A percentile compares a stretch with the other conserved stretches of the same genome.
phyloP scores from a whole-genome alignment of 2,329 filamentous ascomycete species.

The Penicillium decumbens region DNA sequence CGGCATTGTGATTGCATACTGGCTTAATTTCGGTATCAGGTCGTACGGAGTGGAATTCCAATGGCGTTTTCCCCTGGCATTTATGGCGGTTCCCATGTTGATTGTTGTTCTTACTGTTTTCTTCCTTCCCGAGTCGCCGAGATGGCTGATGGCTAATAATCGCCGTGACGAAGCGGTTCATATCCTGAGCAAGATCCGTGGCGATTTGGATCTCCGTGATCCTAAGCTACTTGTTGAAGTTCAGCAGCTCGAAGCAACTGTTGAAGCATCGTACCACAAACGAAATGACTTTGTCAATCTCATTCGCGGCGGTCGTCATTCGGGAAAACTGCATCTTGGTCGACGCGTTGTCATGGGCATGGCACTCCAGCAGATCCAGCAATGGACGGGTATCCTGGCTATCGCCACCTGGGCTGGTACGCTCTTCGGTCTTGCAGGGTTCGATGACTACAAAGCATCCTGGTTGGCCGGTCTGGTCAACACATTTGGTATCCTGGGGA shows the following conservation, averaged over 20 bases:
- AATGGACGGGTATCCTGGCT: slow-evolving; percentile 45
- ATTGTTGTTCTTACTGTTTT: slow-evolving; percentile 18
- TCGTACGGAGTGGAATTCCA: slow-evolving; percentile 14
- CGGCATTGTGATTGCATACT: slow-evolving; percentile 29
- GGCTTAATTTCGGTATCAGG: slow-evolving; percentile 30
- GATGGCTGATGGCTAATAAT: slow-evolving; percentile 40
- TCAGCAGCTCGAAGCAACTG: slow-evolving; percentile 41
- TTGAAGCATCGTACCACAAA: slow-evolving; percentile 38
- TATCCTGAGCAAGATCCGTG: slow-evolving; percentile 33
- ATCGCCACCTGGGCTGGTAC: slow-evolving; percentile 37
- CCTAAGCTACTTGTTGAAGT: slow-evolving; percentile 34
- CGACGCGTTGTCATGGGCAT: slow-evolving; percentile 42
- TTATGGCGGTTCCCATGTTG: slow-evolving; percentile 26
- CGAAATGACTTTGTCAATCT: slow-evolving; percentile 41
- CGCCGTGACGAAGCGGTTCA: slow-evolving; percentile 32
- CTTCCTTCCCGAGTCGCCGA: slow-evolving; percentile 46
- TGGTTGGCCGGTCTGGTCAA: slow-evolving; percentile 23
- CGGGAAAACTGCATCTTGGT: slow-evolving; percentile 38
- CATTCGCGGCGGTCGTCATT: slow-evolving; percentile 33
- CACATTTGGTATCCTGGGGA: slow-evolving; percentile 24
- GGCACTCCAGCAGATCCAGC: slow-evolving; percentile 43
- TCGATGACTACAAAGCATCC: slow-evolving; percentile 21
- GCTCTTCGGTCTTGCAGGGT: slow-evolving; percentile 20
- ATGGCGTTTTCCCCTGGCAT: slow-evolving; percentile 31
- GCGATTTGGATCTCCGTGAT: slow-evolving; percentile 32